Evolutionary conservation across 2,329 filamentous ascomycete species (phyloP), one percentile per base, ranked within the genome.

Genomic region (Phyllosticta citriasiana): DNA sequence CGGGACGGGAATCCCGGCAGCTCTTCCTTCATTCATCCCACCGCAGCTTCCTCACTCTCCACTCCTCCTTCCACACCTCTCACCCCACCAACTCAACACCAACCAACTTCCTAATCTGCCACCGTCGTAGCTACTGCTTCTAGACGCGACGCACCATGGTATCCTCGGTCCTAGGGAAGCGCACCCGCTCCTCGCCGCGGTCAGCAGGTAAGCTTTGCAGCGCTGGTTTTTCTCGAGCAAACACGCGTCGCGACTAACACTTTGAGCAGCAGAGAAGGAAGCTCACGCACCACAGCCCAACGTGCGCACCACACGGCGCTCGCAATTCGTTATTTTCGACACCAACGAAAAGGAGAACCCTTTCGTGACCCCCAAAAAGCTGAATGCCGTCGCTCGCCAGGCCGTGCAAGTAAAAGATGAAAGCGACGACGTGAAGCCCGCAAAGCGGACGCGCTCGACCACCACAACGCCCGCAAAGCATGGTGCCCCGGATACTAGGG

Each of bases 291-390:
- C 27, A n/a, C 35, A 62, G 5, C 25, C 62, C 47, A 63, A 51
- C 35, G 50, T 55, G 65, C 53, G 62, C 64, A 24, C 76, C 65
- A 78, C 78, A 65, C 70, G 75, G 63, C 71, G 72, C 72, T 70
- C 77, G 54, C 76, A 73, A 66, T 76, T 75, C 69, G 77, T 75
- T 5, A 73, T 75, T 52, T 67, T 76, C 27, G 79, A 82, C 68
- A 85, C 87, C 66, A 83, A 88, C 66, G 88, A 91, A 73, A 88
- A 90, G 66, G 77, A 82, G 64, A 85, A 88, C 61, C 83, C 83
- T 2, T 80, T 83, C 62, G 66, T 77, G 57, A 75, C 71, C 6
- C 73, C 69, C 9, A 71, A 64, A 22, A 62, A 67, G 22, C 72
- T 69, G 62, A 66, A 71, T 63, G 64, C 64, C 65, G 14, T n/a